Conservation (phyloP, 2,329 filamentous ascomycete genomes). For the Diplodia mutila region DNA sequence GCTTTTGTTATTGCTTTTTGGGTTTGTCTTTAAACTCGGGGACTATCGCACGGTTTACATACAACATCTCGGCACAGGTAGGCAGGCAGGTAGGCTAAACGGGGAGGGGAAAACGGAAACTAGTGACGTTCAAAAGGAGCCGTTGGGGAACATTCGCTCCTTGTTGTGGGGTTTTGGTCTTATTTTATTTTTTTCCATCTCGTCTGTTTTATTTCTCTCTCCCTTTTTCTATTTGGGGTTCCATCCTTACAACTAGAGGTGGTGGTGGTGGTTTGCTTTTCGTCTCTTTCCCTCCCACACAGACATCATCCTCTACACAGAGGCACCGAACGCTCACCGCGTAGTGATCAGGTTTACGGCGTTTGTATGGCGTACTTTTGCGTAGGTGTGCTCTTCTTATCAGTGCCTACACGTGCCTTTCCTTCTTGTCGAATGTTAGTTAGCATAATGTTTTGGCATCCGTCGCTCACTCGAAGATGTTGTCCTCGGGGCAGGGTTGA, state of each 20-base stretch:
- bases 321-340: background rate
- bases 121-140: background rate
- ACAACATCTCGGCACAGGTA: constrained; percentile 1
- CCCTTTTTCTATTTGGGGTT: background rate
- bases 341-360: background rate
- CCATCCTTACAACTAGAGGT: background rate
- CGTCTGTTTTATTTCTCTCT: background rate
- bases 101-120: constrained; percentile 1
- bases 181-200: background rate
- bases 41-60: background rate
- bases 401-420: background rate
- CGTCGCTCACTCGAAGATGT: background rate
- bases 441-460: background rate
- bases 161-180: background rate
- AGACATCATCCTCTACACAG: background rate
- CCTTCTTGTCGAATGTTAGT: background rate
- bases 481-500: background rate
- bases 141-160: constrained; percentile 13
- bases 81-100: background rate
- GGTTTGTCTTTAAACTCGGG: background rate
- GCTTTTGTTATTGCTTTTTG: background rate
- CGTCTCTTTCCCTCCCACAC: background rate
- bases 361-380: background rate
- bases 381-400: background rate
- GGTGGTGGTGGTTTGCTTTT: background rate